Evolutionary conservation across 805 yeast species (phyloP).

Genomic region (Candida mattraensis): DNA sequence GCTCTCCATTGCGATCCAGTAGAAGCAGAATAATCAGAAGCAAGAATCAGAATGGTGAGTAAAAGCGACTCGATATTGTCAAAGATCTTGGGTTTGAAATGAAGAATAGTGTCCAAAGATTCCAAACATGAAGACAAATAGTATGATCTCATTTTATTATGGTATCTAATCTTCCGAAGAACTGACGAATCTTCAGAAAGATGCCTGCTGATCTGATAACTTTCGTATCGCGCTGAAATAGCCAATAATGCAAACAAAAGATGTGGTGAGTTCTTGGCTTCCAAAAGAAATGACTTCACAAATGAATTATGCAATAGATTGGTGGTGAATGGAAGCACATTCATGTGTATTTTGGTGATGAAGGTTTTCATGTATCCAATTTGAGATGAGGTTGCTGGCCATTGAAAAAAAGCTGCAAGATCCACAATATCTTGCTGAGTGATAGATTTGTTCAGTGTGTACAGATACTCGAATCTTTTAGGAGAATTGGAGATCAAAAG

Average conservation of each 20-base stretch:
- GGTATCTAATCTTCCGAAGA: constrained; percentile 36
- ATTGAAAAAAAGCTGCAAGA: constrained; percentile 33
- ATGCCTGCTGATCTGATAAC: constrained; percentile 29
- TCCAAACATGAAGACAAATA: constrained; percentile 67
- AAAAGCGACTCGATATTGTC: constrained; percentile 68
- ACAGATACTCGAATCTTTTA: constrained; percentile 30
- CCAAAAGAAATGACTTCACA: constrained; percentile 32
- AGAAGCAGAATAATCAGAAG: constrained; percentile 62
- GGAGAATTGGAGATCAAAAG: constrained; percentile 13
- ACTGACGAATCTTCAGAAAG: constrained; percentile 14
- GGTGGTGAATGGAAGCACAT: constrained; percentile 37
- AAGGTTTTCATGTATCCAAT: constrained; percentile 34
- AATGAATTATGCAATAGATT: constrained; percentile 34
- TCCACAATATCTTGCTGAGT: constrained; percentile 25
- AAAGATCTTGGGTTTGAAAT: constrained; percentile 38
- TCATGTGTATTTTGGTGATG: constrained; percentile 36
- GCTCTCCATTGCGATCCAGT: constrained; percentile 65
- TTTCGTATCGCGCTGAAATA: constrained; percentile 61
- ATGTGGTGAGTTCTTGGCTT: constrained; percentile 52
- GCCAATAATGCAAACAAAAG: constrained; percentile 70
- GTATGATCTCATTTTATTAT: constrained; percentile 56
- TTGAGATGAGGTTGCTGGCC: constrained; percentile 33
- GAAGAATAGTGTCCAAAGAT: constrained; percentile 53
- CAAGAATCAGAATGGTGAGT: constrained; percentile 64
- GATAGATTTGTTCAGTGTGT: constrained; percentile 29